Conservation (phyloP, 148 eudicot species). For the Persicaria tinctoria region DNA sequence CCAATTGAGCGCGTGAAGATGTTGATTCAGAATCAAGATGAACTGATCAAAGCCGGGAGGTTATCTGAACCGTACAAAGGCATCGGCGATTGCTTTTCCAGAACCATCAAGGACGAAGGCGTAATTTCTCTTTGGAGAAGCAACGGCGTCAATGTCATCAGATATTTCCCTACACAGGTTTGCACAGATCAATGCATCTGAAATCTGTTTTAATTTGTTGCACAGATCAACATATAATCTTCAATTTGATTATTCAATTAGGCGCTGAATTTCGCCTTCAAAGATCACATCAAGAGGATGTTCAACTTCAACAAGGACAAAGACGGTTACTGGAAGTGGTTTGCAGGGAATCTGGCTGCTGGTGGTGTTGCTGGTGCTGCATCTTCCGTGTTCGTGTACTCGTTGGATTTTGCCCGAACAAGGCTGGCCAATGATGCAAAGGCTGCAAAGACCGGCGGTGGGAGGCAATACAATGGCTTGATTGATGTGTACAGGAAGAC, state of each 20-base stretch:
- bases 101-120: slow-evolving; percentile 79
- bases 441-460: slow-evolving; percentile 60
- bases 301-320: slow-evolving; percentile 68
- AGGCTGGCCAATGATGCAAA: slow-evolving; percentile 69
- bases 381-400: slow-evolving; percentile 60
- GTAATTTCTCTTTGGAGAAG: slow-evolving; percentile 64
- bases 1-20: slow-evolving; percentile 80
- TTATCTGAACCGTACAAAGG: slow-evolving; percentile 69
- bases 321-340: slow-evolving; percentile 94
- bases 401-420: slow-evolving; percentile 67
- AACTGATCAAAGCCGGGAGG: slow-evolving; percentile 64
- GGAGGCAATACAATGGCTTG: slow-evolving; percentile 68
- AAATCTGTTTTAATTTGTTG: neutral
- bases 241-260: slow-evolving; percentile 11
- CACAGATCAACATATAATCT: neutral
- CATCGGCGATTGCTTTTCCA: slow-evolving; percentile 54
- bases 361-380: slow-evolving; percentile 88
- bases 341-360: slow-evolving; percentile 75
- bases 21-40: slow-evolving; percentile 70
- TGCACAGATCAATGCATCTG: neutral
- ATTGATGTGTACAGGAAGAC: slow-evolving; percentile 82
- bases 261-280: slow-evolving; percentile 87
- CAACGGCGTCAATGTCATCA: slow-evolving; percentile 65
- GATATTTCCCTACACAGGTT: slow-evolving; percentile 90
- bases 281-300: slow-evolving; percentile 68